Conservation (phyloP, 2,329 filamentous ascomycete species). For the Fusarium sp. region DNA sequence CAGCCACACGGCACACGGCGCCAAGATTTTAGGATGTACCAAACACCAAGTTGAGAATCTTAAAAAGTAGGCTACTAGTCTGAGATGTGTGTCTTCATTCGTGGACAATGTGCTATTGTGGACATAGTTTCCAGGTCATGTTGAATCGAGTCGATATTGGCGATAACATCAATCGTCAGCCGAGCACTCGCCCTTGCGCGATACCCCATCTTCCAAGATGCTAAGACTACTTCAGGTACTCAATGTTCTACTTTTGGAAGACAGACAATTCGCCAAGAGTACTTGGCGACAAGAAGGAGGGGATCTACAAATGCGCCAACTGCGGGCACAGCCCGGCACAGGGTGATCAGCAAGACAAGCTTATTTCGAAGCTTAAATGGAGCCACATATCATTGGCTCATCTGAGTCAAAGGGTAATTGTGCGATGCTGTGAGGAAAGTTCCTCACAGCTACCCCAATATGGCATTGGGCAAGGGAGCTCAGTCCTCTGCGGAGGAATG, state of each 20-base stretch:
- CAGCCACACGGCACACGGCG: conserved; percentile 25
- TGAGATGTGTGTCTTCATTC: neutral
- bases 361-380: conserved; percentile 44
- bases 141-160: neutral
- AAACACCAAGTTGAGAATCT: neutral
- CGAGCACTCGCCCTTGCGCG: conserved; percentile 7
- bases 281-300: conserved; percentile 11
- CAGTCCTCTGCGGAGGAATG: conserved; percentile 10
- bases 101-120: neutral
- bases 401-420: conserved; percentile 13
- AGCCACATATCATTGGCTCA: conserved; percentile 4
- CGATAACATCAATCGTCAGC: conserved; percentile 21
- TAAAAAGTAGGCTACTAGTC: neutral
- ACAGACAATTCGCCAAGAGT: conserved; percentile 1
- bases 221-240: neutral
- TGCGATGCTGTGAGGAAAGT: neutral
- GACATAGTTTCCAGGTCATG: neutral
- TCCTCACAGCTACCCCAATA: neutral
- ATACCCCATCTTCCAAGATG: neutral
- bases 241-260: neutral
- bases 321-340: conserved; percentile 7
- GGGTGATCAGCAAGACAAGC: conserved; percentile 37
- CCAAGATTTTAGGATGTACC: conserved; percentile 14
- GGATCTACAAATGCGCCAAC: conserved; percentile 27
- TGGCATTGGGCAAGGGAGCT: conserved; percentile 11